These are phyloP conservation scores for Penicillium hesseltinei DNA, from an alignment of 2,329 filamentous ascomycete genomes.

Conservation along the genomic window DNA sequence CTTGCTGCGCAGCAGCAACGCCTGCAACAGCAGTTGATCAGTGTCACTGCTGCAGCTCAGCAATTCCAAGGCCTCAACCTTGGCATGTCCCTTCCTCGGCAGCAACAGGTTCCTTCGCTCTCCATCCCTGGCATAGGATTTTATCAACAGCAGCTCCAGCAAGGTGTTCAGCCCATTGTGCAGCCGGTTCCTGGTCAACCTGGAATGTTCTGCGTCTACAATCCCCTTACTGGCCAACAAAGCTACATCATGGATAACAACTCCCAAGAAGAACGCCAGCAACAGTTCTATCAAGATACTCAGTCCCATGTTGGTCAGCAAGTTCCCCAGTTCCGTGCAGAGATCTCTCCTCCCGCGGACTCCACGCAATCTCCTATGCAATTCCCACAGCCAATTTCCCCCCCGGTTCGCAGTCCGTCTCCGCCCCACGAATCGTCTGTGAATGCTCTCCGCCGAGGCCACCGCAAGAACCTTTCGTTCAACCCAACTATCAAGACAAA, in stretches of 20 bases:
- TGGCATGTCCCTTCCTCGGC: conserved; percentile 41
- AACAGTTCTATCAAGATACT: conserved; percentile 33
- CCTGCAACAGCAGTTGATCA: conserved; percentile 87
- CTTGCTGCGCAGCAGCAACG: conserved; percentile 92
- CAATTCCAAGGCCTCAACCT: conserved; percentile 77
- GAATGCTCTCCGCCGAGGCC: conserved; percentile 87
- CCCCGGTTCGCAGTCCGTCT: conserved; percentile 63
- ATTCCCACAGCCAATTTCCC: conserved; percentile 66
- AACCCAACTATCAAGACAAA: conserved; percentile 49
- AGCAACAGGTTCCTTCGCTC: conserved; percentile 53
- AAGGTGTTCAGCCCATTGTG: conserved; percentile 63
- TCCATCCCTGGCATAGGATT: conserved; percentile 55
- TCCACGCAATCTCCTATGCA: conserved; percentile 54
- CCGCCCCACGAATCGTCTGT: conserved; percentile 75
- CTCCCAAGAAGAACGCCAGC: conserved; percentile 48
- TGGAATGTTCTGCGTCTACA: conserved; percentile 78
- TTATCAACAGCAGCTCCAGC: conserved; percentile 66
- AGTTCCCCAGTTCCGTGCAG: conserved; percentile 66
- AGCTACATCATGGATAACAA: conserved; percentile 73
- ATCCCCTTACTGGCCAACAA: conserved; percentile 81
- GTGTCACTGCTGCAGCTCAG: conserved; percentile 76
- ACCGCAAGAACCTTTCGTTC: conserved; percentile 84
- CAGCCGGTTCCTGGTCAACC: conserved; percentile 66
- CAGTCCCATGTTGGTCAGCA: conserved; percentile 52
- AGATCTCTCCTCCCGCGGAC: conserved; percentile 75